A percentile compares a stretch with the other conserved stretches of the same genome.
These are phyloP conservation scores for Bothriochloa decipiens DNA, from an alignment of 176 grass and related monocot species.

Conservation along the genomic window DNA sequence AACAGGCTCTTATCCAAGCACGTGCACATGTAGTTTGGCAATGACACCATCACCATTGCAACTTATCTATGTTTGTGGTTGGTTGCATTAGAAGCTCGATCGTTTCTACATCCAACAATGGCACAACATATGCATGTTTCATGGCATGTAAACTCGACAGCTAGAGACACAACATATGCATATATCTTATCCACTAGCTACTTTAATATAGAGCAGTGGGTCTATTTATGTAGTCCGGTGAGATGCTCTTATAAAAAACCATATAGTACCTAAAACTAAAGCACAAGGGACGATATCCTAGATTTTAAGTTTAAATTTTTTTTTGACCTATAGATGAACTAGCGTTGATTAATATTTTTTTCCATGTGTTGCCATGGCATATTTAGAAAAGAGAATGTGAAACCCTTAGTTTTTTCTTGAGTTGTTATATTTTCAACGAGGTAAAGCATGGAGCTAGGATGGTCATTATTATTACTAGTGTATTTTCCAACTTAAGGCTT, in stretches of 20 bases:
- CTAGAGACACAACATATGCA: not conserved
- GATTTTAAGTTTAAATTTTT: not conserved
- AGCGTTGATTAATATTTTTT: not conserved
- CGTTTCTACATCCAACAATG: constrained; percentile 48
- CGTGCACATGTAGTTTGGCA: constrained; percentile 45
- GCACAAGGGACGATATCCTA: not conserved
- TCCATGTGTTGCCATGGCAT: not conserved
- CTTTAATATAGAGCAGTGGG: too few species aligned
- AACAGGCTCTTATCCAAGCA: constrained; percentile 8
- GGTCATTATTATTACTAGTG: not conserved
- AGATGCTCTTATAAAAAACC: not conserved
- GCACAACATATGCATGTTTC: not conserved
- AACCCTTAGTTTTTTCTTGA: not conserved
- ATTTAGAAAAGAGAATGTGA: not conserved
- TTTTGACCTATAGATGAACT: not conserved
- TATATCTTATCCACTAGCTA: not conserved
- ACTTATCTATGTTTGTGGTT: constrained; percentile 59
- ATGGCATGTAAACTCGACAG: too few species aligned
- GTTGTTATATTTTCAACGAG: not conserved
- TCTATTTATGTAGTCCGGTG: too few species aligned
- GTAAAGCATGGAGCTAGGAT: not conserved
- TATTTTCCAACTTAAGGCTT: too few species aligned
- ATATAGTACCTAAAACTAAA: not conserved
- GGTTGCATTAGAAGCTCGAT: not conserved
- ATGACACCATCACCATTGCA: constrained; percentile 55